Evolutionary conservation across 495 filamentous ascomycete species (phyloP).

Genomic region (Penicillium soppii): DNA sequence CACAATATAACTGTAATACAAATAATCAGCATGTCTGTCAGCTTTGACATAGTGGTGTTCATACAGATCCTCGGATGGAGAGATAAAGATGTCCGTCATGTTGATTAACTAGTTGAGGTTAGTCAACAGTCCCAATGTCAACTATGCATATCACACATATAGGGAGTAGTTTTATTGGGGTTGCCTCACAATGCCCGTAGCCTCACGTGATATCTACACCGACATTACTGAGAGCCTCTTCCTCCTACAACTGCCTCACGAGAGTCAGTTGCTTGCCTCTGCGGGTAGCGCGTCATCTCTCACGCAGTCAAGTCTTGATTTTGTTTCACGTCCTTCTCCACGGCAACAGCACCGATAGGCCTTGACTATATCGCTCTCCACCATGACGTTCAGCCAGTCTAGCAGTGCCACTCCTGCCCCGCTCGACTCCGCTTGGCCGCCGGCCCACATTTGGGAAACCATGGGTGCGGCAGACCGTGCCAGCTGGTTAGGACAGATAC

Average conservation of each 20-base stretch:
- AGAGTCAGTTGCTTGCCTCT: too few species aligned
- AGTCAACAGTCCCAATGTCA: not conserved
- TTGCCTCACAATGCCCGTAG: too few species aligned
- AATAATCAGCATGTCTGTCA: not conserved
- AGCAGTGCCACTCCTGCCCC: constrained; percentile 4
- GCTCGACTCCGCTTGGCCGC: constrained; percentile 4
- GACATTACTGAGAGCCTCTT: too few species aligned
- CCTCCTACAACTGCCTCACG: too few species aligned
- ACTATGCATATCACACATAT: too few species aligned
- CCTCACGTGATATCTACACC: too few species aligned
- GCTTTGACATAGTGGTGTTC: constrained; percentile 20
- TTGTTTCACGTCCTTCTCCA: not conserved
- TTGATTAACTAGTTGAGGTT: constrained; percentile 69
- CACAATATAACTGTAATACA: constrained; percentile 71
- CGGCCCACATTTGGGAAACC: constrained; percentile 8
- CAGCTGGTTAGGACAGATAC: constrained; percentile 6
- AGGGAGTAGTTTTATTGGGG: too few species aligned
- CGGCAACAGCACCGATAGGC: constrained; percentile 4
- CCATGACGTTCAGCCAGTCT: constrained; percentile 7
- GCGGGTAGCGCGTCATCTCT: too few species aligned
- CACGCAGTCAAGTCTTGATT: constrained; percentile 1
- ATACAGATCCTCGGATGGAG: constrained; percentile 89
- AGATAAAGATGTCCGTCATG: constrained; percentile 94
- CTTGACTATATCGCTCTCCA: constrained; percentile 7
- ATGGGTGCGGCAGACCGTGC: constrained; percentile 3